These are phyloP conservation scores for Yarrowia porcina DNA, from an alignment of 805 yeast genomes.

Conservation along the genomic window DNA sequence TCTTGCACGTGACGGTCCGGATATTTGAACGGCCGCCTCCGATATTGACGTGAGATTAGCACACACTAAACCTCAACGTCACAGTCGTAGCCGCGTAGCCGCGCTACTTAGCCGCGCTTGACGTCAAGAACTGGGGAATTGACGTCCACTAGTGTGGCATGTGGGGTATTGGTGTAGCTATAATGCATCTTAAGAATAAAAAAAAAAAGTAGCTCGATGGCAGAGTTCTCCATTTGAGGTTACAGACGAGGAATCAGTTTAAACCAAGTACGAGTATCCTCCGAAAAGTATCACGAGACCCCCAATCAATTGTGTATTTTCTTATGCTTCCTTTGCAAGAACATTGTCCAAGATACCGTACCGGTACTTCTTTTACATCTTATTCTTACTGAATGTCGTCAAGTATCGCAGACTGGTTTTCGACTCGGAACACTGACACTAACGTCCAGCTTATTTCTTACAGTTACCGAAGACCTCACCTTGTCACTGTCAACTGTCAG, in stretches of 20 bases:
- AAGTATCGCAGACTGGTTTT: no score
- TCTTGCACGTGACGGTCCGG: neutral
- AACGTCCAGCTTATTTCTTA: neutral
- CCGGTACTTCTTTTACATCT: no score
- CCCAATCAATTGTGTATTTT: no score
- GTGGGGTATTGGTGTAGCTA: neutral
- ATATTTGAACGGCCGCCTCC: neutral
- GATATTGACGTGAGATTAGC: neutral
- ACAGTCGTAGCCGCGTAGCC: neutral
- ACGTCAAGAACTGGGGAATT: neutral
- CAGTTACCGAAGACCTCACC: neutral
- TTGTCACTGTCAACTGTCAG: neutral
- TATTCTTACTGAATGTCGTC: no score
- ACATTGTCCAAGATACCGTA: no score
- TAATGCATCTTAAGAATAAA: no score
- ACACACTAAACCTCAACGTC: neutral
- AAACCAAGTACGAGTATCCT: no score
- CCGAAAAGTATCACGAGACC: no score
- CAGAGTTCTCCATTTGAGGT: neutral
- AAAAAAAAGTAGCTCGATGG: neutral
- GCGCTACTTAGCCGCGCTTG: slow-evolving; percentile 8
- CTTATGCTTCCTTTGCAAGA: no score
- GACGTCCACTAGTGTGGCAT: neutral
- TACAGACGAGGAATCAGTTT: no score
- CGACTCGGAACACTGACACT: no score